A percentile compares a stretch with the other conserved stretches of the same genome.
Conservation (phyloP, 2,329 filamentous ascomycete species). For the Colletotrichum filicis region DNA sequence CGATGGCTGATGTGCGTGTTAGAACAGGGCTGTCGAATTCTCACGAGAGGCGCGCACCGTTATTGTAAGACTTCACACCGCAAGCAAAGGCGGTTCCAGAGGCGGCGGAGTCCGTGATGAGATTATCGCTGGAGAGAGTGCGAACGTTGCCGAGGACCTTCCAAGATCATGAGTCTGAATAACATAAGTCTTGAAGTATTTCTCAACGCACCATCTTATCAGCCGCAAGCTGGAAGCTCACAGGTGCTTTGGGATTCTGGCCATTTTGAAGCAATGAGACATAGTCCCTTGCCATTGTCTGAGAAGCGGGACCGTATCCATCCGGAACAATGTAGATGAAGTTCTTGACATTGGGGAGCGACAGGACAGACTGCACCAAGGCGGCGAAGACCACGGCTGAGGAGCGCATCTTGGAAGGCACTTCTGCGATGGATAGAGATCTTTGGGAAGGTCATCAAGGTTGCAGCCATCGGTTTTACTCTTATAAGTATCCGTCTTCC, state of each 20-base stretch:
- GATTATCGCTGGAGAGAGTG: constrained; percentile 44
- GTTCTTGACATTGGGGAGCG: constrained; percentile 39
- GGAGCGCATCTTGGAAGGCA: constrained; percentile 30
- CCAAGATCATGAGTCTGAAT: not conserved
- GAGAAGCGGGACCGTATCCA: constrained; percentile 43
- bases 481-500: not conserved
- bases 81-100: constrained; percentile 52
- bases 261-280: constrained; percentile 38
- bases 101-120: constrained; percentile 54
- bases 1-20: constrained; percentile 41
- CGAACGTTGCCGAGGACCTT: constrained; percentile 45
- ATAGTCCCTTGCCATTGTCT: constrained; percentile 44
- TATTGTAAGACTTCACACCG: constrained; percentile 52
- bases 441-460: not conserved
- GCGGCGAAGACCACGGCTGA: constrained; percentile 7
- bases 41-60: constrained; percentile 20
- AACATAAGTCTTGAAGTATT: not conserved
- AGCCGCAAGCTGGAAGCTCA: constrained; percentile 37
- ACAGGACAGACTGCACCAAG: constrained; percentile 22
- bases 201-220: constrained; percentile 35
- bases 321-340: constrained; percentile 48
- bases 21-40: not conserved
- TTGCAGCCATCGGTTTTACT: not conserved
- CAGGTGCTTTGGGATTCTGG: constrained; percentile 34
- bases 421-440: not conserved